A percentile compares a stretch with the other conserved stretches of the same genome.
phyloP scores from a whole-genome alignment of 805 yeast species.

The Teunomyces tritomae region DNA sequence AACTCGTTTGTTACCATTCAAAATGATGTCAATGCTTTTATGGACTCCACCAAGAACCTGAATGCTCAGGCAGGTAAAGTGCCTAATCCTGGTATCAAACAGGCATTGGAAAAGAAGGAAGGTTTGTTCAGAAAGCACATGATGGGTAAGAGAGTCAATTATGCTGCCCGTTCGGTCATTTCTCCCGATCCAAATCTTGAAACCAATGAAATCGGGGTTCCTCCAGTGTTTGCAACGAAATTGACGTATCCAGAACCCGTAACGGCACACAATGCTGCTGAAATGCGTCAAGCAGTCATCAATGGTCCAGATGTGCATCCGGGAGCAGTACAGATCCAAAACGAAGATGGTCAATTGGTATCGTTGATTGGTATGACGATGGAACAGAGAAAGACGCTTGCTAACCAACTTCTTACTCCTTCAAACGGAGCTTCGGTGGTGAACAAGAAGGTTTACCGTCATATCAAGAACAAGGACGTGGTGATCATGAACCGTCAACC shows the following conservation, averaged over 20 bases:
- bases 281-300: slow-evolving; percentile 88
- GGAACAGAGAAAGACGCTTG: slow-evolving; percentile 93
- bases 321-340: slow-evolving; percentile 94
- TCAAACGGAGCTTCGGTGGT: slow-evolving; percentile 58
- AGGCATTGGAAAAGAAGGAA: slow-evolving; percentile 96
- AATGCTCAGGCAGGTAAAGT: slow-evolving; percentile 62
- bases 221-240: slow-evolving; percentile 95
- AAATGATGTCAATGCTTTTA: slow-evolving; percentile 90
- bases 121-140: slow-evolving; percentile 97
- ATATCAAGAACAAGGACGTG: slow-evolving; percentile 90
- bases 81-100: slow-evolving; percentile 94
- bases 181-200: slow-evolving; percentile 98
- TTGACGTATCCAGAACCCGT: slow-evolving; percentile 98
- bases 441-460: slow-evolving; percentile 92
- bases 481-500: slow-evolving; percentile 99
- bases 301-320: slow-evolving; percentile 99
- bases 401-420: slow-evolving; percentile 93
- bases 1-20: slow-evolving; percentile 93
- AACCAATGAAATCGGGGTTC: slow-evolving; percentile 97
- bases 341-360: slow-evolving; percentile 86
- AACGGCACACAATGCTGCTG: slow-evolving; percentile 85
- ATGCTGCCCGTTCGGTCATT: slow-evolving; percentile 98
- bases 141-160: slow-evolving; percentile 99
- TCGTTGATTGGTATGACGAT: slow-evolving; percentile 83
- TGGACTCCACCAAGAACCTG: slow-evolving; percentile 88